Evolutionary conservation across 2,329 filamentous ascomycete genomes (phyloP), one percentile per base, ranked within the genome.

Genomic region (Albifimbria verrucaria): DNA sequence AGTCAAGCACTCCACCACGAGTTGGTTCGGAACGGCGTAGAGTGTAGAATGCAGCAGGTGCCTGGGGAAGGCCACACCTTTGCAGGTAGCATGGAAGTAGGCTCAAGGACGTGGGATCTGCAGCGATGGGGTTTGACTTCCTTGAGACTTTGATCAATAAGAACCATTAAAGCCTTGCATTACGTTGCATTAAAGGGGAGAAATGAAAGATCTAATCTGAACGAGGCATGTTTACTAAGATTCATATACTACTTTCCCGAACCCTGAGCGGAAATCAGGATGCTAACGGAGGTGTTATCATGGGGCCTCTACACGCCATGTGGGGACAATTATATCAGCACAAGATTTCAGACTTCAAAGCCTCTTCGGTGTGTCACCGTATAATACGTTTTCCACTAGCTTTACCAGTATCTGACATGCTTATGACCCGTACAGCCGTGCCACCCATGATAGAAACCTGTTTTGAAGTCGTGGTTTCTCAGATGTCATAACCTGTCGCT

Each of bases 51-150:
- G 60, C 59, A 62, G 10, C 70, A 72, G 52, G 66, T 75, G 7
- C 68, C 68, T 0, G 70, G 62, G 4, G 73, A 76, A 53, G 70
- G 66, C n/a, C 73, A 76, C 55, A 75, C 72, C 2, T 76, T 76
- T 63, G 70, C 70, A 0, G 68, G 65, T 3, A 69, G 62, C 53
- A 76, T 76, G 72, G 54, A 66, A 53, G 70, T 72, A 51, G 72
- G 71, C 1, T 67, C 65, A 1, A 50, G 49, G 32, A 68, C 67
- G 0, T 68, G 65, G 66, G 55, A 67, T 42, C 53, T 72, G 32
- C 72, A 75, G 59, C 60, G 67, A 23, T 47, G 54, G 72, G 72
- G 5, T 76, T 76, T 57, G 70, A 75, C 47, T 75, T 74, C 52
- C 53, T 75, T 43, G 70, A 74, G 55, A 58, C 52, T 10, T 47